These are phyloP conservation scores for Colletotrichum sp. DNA, from an alignment of 2,329 filamentous ascomycete genomes.

Conservation along the genomic window DNA sequence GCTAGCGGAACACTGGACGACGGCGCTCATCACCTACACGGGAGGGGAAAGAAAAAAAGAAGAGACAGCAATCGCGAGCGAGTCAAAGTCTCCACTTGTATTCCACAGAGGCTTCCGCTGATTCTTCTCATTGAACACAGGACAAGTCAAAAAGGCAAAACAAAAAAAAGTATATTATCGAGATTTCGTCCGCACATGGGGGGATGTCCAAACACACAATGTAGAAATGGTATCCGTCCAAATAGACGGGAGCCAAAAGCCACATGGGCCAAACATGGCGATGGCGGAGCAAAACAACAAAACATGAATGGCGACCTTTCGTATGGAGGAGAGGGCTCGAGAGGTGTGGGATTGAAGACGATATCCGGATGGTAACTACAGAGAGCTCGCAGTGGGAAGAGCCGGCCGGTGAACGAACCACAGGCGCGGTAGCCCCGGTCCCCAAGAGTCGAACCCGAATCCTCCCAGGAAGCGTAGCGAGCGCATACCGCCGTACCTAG, in stretches of 20 bases:
- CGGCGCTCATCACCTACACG: not conserved
- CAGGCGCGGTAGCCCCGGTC: slow-evolving; percentile 5
- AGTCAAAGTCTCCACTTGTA: slow-evolving; percentile 16
- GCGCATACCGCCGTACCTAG: not conserved
- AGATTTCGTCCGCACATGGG: not conserved
- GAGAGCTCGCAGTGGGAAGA: not conserved
- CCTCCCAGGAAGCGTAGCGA: not conserved
- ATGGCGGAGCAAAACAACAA: not conserved
- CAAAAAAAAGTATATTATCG: not conserved
- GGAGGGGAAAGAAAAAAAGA: not conserved
- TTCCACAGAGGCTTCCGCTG: not conserved
- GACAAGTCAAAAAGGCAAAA: not conserved
- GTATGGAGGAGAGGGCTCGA: not conserved
- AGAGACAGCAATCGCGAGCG: not conserved
- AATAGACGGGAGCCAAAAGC: not conserved
- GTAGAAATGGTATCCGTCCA: not conserved
- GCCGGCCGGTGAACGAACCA: not conserved
- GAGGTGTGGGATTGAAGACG: not conserved
- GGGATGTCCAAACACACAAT: not conserved
- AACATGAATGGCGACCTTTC: not conserved
- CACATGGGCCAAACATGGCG: not conserved
- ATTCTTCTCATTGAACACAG: not conserved
- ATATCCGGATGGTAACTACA: not conserved
- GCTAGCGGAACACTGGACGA: not conserved
- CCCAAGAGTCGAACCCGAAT: not conserved